These are phyloP conservation scores for Dactylellina drechsleri DNA, from an alignment of 2,329 filamentous ascomycete species.

Conservation along the genomic window DNA sequence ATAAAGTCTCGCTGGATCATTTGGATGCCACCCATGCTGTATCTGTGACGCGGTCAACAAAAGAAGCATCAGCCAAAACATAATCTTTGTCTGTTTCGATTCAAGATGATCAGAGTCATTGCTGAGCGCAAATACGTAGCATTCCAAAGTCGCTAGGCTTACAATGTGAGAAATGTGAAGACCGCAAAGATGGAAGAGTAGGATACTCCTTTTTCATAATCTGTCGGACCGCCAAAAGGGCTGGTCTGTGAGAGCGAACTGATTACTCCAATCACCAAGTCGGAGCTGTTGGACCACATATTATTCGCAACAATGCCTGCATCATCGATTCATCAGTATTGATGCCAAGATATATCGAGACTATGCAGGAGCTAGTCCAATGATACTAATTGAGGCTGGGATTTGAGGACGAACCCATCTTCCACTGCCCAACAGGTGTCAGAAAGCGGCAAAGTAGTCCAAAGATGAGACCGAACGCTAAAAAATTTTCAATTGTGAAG, in stretches of 20 bases:
- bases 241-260: constrained; percentile 44
- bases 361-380: constrained; percentile 11
- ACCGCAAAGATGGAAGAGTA: constrained; percentile 58
- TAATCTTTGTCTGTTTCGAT: constrained; percentile 12
- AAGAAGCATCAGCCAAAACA: constrained; percentile 35
- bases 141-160: constrained; percentile 53
- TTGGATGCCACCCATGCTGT: constrained; percentile 56
- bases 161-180: constrained; percentile 58
- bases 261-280: constrained; percentile 51
- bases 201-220: constrained; percentile 56
- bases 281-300: constrained; percentile 52
- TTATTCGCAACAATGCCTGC: constrained; percentile 53
- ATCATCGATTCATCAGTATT: constrained; percentile 15
- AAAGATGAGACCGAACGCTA: constrained; percentile 50
- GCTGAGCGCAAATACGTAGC: constrained; percentile 31
- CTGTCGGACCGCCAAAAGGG: constrained; percentile 42
- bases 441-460: constrained; percentile 51
- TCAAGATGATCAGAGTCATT: not conserved
- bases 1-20: constrained; percentile 58
- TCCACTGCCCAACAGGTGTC: constrained; percentile 50
- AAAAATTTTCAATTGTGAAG: constrained; percentile 16
- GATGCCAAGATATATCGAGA: not conserved
- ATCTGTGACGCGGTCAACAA: constrained; percentile 43
- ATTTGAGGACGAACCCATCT: constrained; percentile 51
- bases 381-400: constrained; percentile 5